Base-by-base conservation (phyloP, 2,329 filamentous ascomycete genomes). In the Penicillium decumbens region DNA sequence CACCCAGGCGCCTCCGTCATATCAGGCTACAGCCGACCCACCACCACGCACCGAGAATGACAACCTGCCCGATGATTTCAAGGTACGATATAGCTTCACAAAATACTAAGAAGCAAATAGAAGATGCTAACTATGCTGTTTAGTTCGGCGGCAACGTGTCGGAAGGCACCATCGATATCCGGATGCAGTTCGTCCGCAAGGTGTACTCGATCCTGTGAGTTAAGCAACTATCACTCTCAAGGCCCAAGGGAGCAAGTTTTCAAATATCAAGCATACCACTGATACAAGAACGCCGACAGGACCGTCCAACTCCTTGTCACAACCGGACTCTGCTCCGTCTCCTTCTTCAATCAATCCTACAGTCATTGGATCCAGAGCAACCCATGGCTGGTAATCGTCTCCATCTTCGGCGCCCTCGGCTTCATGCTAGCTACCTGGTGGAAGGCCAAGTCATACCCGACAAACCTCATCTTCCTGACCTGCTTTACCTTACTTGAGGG, bases 1-100 rank as follows among this genome's bases (percentile, higher is more conserved):
- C 75, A 79, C 84, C 49, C 84, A 89, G 65, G 80, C 90, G 65
- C 91, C 92, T 58, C 92, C 92, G 18, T 88, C 88, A 53, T 96
- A 96, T 76, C 79, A 81, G 67, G 75, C 73, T 52, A 77, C 79
- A 54, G 79, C 82, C 32, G 76, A 80, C 35, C 80, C 62, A 49
- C 57, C 61, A 39, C 83, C 89, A 44, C 83, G 91, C 62, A 80
- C 79, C 67, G 91, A 91, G 71, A 83, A 91, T 66, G 92, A 96
- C 73, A 95, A 96, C 65, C 69, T 97, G 39, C 92, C 92, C 1
- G 92, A 97, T 75, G 92, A 97, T 73, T 97, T 97, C 83, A 97
- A 96, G 80, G 86, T 88, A 67, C 42, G 56, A 12, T 10, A 23
- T 8, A 28, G 1, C 27, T 27, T 8, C 27, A 28, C 27, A 9